Evolutionary conservation across 1,139 yeast genomes (phyloP), one percentile per base, ranked within the genome.

Genomic region (Zygotorulaspora mrakii): DNA sequence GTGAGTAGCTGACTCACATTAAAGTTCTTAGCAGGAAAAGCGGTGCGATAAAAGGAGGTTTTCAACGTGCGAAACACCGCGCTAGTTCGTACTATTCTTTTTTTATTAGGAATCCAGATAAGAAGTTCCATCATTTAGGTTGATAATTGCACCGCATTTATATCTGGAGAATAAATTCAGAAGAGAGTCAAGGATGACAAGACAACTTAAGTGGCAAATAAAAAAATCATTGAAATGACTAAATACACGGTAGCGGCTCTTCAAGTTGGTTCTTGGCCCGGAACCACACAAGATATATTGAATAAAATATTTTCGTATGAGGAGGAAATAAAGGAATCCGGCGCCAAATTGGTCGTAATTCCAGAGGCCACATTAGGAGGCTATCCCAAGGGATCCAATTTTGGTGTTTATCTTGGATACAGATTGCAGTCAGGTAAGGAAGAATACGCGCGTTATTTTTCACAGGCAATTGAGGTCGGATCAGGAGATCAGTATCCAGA

Each of bases 281-380:
- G 52, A 25, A 66, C 67, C 12, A 65, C 68, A 2, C 48, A 53
- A 18, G 59, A 54, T 14, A 67, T 70, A 3, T 40, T 67, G 16
- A 51, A 51, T 8, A 64, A 64, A 40, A 66, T 67, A 33, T 43
- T 66, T n/a, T 53, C 64, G 2, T 66, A 61, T 45, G 69, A 66
- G 43, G 43, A 51, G 7, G 62, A 65, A 39, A 50, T 67, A 23
- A 54, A 49, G 31, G 52, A 50, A 1, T 47, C 54, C 9, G 54
- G 61, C 1, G 62, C 62, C 14, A 56, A 61, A 21, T 49, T 68
- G 25, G 67, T 68, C 10, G 69, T 66, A 8, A 48, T 68, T 31
- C 71, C 72, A 11, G 72, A 68, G 45, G 71, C 70, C 9, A 51
- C 64, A 1, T 45, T 68, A 16, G 71, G 71, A 11, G 71, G 71